Evolutionary conservation across 805 yeast species (phyloP).

Genomic region (Lipomyces starkeyi): DNA sequence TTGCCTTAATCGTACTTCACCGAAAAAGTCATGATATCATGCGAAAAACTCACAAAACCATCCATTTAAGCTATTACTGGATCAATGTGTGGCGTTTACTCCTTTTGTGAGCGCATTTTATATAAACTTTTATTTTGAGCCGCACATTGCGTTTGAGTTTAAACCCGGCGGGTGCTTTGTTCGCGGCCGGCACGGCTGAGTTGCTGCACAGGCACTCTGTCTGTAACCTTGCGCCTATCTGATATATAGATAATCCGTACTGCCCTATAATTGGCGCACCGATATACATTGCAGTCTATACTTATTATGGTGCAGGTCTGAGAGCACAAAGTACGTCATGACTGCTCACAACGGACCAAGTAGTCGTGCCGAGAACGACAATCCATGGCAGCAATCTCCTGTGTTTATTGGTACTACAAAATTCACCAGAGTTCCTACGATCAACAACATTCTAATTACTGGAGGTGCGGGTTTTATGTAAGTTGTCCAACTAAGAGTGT

Average conservation of each 20-base stretch:
- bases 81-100: background rate
- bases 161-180: background rate
- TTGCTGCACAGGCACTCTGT: background rate
- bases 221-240: background rate
- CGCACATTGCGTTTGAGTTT: background rate
- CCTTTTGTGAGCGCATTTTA: no score
- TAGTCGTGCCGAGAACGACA: background rate
- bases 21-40: background rate
- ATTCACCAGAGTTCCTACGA: conserved; percentile 12
- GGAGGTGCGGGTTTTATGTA: conserved; percentile 64
- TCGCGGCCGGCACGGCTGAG: no score
- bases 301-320: background rate
- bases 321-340: background rate
- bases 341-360: background rate
- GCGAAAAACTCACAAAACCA: no score
- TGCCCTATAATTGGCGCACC: background rate
- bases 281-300: background rate
- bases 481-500: conserved; percentile 24
- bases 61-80: background rate
- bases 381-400: conserved; percentile 27
- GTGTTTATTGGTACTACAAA: conserved; percentile 31
- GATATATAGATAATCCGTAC: background rate
- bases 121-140: background rate
- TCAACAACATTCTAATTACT: conserved; percentile 51
- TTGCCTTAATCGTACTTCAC: conserved; percentile 18